Evolutionary conservation across 2,329 filamentous ascomycete species (phyloP), one percentile per base, ranked within the genome.

Genomic region (Talaromyces sp.): DNA sequence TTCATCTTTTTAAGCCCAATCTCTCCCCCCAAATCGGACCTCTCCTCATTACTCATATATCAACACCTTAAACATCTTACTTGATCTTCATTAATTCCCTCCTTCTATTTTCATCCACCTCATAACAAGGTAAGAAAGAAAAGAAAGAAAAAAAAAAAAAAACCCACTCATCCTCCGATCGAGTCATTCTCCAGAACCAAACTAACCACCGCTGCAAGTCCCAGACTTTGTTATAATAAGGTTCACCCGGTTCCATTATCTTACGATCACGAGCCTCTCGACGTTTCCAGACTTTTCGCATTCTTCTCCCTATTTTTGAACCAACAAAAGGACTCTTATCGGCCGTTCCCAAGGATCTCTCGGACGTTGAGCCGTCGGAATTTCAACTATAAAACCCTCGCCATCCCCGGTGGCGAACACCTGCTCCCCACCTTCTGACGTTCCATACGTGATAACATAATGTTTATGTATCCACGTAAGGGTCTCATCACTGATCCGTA

Each of bases 391-490:
- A 61, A 62, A 67, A 64, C 57, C 56, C 61, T 62, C 48, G 58
- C 60, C 60, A 57, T 57, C 54, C 64, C 58, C 60, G 55, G 67
- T 70, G 67, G 67, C 67, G 55, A 69, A 67, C 45, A 42, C 45
- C 47, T 51, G 35, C 30, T 55, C 50, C 41, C 52, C 62, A 51
- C 55, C 51, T 40, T 53, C 61, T 65, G 63, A 68, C 64, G 63
- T 67, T 58, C 61, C 40, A 44, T 39, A 57, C 54, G 48, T 60
- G 60, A 65, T 60, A 64, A 49, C 66, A 72, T 66, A 66, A 74
- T 74, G 71, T 69, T 70, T 65, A 68, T 70, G 64, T 64, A 71
- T 63, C 67, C 71, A 74, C 71, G 71, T 72, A 74, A 74, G 69
- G 70, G 64, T 70, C 67, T 71, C 68, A 71, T 73, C 70, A 72